These are phyloP conservation scores for Coix lacrymajobi DNA, from an alignment of 176 grass and related monocot species.

Conservation along the genomic window DNA sequence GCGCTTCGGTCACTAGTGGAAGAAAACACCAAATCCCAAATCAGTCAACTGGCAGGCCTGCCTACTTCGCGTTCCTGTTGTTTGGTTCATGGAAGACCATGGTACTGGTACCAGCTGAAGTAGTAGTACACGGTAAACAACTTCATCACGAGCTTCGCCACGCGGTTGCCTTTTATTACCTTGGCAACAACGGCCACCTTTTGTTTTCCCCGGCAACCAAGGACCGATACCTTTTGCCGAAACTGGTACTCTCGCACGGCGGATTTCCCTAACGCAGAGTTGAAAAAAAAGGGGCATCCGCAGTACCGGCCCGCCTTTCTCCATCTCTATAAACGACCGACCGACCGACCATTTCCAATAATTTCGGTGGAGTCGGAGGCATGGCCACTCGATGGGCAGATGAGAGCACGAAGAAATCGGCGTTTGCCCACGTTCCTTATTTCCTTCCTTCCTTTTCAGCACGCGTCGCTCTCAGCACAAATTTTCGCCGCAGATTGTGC, in stretches of 20 bases:
- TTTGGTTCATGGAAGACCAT: background rate
- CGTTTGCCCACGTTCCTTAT: slow-evolving; percentile 14
- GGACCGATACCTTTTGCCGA: background rate
- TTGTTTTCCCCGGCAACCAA: slow-evolving; percentile 10
- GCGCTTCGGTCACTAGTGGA: background rate
- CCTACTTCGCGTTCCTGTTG: background rate
- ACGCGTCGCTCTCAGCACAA: slow-evolving; percentile 3
- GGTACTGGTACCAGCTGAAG: background rate
- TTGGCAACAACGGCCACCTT: background rate
- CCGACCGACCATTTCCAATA: slow-evolving; percentile 21
- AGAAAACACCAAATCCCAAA: background rate
- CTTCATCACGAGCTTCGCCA: background rate
- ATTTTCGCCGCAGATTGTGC: slow-evolving; percentile 39
- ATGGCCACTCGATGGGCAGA: background rate
- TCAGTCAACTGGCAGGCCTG: slow-evolving; percentile 6
- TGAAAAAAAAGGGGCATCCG: background rate
- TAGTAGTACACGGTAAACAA: background rate
- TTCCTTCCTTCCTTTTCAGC: slow-evolving; percentile 10
- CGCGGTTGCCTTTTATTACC: background rate
- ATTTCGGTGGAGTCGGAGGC: slow-evolving; percentile 18
- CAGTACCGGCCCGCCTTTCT: background rate
- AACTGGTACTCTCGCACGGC: slow-evolving; percentile 19
- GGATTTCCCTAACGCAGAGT: slow-evolving; percentile 17
- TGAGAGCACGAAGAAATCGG: background rate
- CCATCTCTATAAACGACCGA: background rate